These are phyloP conservation scores for Russula foetens DNA, from an alignment of 768 basidiomycete species.

Conservation along the genomic window DNA sequence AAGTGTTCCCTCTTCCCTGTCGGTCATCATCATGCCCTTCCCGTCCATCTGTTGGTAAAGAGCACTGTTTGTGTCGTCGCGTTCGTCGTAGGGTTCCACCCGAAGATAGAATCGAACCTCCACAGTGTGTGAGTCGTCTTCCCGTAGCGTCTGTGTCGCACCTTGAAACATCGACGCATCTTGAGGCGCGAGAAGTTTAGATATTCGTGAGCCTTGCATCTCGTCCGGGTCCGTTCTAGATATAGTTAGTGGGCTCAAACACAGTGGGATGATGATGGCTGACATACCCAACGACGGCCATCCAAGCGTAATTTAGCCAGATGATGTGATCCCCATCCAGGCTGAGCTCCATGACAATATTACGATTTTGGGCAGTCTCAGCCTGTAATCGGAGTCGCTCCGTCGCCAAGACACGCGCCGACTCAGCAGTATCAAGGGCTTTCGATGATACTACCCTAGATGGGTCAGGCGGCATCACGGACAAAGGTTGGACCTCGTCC, in stretches of 20 bases:
- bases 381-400: constrained; percentile 86
- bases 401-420: constrained; percentile 77
- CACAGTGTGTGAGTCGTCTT: constrained; percentile 90
- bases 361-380: constrained; percentile 92
- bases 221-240: constrained; percentile 75
- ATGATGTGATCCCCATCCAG: constrained; percentile 91
- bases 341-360: constrained; percentile 91
- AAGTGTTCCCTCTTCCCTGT: constrained; percentile 77
- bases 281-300: constrained; percentile 79
- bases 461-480: constrained; percentile 21
- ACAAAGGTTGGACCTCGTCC: constrained; percentile 33
- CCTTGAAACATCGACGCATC: constrained; percentile 82
- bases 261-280: not conserved
- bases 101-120: constrained; percentile 86
- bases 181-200: constrained; percentile 65
- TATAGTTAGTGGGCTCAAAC: constrained; percentile 11
- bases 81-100: constrained; percentile 56
- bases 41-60: constrained; percentile 89
- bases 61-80: constrained; percentile 36
- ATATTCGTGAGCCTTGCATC: constrained; percentile 71
- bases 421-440: constrained; percentile 54
- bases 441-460: constrained; percentile 32
- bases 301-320: constrained; percentile 96
- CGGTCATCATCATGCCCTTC: constrained; percentile 97
- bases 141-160: constrained; percentile 75